These are phyloP conservation scores for Geotrichum macrosporum DNA, from an alignment of 1,139 yeast genomes.

Conservation along the genomic window DNA sequence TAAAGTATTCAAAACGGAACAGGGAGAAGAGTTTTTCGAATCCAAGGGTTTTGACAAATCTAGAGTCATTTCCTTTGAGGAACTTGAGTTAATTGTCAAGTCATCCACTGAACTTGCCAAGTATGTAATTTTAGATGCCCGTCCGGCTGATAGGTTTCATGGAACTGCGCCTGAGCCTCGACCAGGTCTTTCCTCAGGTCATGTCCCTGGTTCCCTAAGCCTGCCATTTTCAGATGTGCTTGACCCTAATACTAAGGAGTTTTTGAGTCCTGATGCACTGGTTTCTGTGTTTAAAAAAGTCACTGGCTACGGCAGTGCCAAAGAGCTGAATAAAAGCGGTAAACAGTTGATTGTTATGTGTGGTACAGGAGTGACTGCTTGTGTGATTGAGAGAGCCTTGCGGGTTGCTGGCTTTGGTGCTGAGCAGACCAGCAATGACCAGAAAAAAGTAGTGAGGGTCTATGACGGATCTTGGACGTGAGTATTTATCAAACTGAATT, in stretches of 20 bases:
- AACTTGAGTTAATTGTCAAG: slow-evolving; percentile 53
- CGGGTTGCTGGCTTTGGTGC: slow-evolving; percentile 51
- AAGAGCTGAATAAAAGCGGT: no score
- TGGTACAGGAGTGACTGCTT: slow-evolving; percentile 94
- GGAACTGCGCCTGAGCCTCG: slow-evolving; percentile 86
- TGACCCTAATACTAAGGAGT: slow-evolving; percentile 40
- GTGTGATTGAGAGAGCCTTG: slow-evolving; percentile 68
- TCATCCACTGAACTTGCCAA: slow-evolving; percentile 45
- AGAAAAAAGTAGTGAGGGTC: slow-evolving; percentile 49
- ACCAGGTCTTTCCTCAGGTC: slow-evolving; percentile 82
- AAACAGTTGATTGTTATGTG: slow-evolving; percentile 81
- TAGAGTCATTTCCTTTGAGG: slow-evolving; percentile 60
- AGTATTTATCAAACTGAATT: no score
- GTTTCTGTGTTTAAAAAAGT: slow-evolving; percentile 41
- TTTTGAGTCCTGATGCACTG: slow-evolving; percentile 48
- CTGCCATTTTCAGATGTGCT: slow-evolving; percentile 68
- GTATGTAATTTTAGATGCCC: slow-evolving; percentile 69
- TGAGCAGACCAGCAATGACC: neutral
- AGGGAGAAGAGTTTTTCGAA: slow-evolving; percentile 36
- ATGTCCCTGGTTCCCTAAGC: slow-evolving; percentile 75
- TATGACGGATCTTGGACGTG: slow-evolving; percentile 94
- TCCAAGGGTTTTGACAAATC: slow-evolving; percentile 42
- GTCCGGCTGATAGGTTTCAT: slow-evolving; percentile 67
- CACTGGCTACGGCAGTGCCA: no score
- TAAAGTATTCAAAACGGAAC: slow-evolving; percentile 28